Evolutionary conservation across 495 filamentous ascomycete genomes (phyloP), one percentile per base, ranked within the genome.

Genomic region (Xylaria telfairii): DNA sequence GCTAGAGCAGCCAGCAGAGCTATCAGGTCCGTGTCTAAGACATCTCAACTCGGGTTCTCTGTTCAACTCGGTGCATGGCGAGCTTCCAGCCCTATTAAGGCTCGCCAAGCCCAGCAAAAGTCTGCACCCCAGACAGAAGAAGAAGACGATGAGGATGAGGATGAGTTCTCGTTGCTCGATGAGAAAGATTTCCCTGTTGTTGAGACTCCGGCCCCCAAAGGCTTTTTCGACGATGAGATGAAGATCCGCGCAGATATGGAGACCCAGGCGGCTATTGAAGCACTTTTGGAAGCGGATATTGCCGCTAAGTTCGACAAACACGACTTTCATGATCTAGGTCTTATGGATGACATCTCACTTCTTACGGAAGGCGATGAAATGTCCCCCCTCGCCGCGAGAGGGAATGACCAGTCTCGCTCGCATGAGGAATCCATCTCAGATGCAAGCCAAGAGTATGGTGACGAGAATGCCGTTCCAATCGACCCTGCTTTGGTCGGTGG

Each of bases 201-300:
- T 0, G 74, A 78, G 26, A 73, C 73, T 49, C 79, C 82, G 8
- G 80, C 84, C 0, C 65, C 77, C 12, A 84, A 82, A 47, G 80
- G 80, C 26, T 89, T 85, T 74, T 89, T 89, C 60, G 87, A 89
- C 8, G 86, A 90, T 60, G 88, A 86, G 68, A 90, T 89, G 87
- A 77, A 68, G 39, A 78, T 83, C 44, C 82, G 83, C 24, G 72
- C 69, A 3, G 72, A 76, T 17, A 76, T 74, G 73, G 74, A 77
- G 44, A 78, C 34, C 21, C 73, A 73, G 67, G 75, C 73, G 41
- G 76, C 82, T 42, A 80, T 79, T 10, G 78, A 82, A 32, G 73
- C 79, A 6, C 76, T 76, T 46, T 51, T 77, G 0, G 81, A 79
- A 24, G 75, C 77, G 17, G 82, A 81, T 5, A 76, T 73, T 15